Base-by-base conservation (phyloP, 2,329 filamentous ascomycete genomes). In the Dactylellina cionopaga region DNA sequence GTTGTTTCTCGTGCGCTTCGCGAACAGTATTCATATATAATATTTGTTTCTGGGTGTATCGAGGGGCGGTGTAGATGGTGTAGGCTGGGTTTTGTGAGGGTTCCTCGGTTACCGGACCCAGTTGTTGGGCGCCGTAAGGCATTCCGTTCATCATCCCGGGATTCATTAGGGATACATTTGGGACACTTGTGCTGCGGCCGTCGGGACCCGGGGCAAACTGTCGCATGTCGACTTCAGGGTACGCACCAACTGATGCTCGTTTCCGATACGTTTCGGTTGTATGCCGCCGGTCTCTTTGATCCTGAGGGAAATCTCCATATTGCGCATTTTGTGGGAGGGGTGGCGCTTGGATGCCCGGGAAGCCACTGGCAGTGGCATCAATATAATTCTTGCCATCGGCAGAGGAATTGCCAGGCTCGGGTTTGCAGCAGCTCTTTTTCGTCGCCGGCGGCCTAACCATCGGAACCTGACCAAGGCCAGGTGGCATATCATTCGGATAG, bases 21-120 rank as follows among this genome's bases (percentile, higher is more conserved):
- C 65, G 47, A 3, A 70, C 62, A 5, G 65, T 49, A 43, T 70
- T 70, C 55, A 70, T 70, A 24, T 70, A 70, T 5, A 47, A 44
- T 10, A 70, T 15, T 33, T 70, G 55, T 19, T 22, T 31, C n/a
- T 70, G 65, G 22, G 47, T 70, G 31, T 62, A 62, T 35, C 65
- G 41, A 19, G 46, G 65, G 2, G 65, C 39, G 9, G 55, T 62
- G 17, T 55, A 46, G 6, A 70, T 70, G 9, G 65, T 62, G 37
- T 70, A 70, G 1, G 46, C 25, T 9, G 46, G 24, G 13, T 62
- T 46, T 19, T 70, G 65, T 10, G 54, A 31, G 22, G 25, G 39
- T 3, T 68, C 63, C 24, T 62, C 46, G 13, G 65, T 37, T 41
- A 70, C 35, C 6, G 64, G 37, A 1, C 54, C 63, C 5, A 51